Evolutionary conservation across 345 rosid genomes (phyloP).

Genomic region (Excoecaria agallocha): DNA sequence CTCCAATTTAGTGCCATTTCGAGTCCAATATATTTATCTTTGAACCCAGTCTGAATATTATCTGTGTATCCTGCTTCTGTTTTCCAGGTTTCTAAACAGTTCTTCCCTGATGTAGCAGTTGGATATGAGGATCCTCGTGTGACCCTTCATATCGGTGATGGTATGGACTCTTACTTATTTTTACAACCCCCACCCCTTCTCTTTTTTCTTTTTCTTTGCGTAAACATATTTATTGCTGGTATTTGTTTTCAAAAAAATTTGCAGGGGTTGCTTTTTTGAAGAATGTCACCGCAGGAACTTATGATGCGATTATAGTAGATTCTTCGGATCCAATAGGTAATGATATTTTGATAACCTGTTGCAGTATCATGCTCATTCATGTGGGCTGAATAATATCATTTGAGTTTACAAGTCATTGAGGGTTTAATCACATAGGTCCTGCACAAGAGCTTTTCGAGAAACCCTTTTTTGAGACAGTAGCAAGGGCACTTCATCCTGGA

Average conservation of each 20-base stretch:
- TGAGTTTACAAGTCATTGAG: background rate
- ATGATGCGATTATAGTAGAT: slow-evolving; percentile 91
- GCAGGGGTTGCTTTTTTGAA: slow-evolving; percentile 88
- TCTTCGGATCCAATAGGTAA: slow-evolving; percentile 93
- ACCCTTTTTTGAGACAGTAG: slow-evolving; percentile 79
- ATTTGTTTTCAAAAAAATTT: slow-evolving; percentile 10
- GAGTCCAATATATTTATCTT: background rate
- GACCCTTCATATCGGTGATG: slow-evolving; percentile 77
- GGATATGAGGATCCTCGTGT: slow-evolving; percentile 97
- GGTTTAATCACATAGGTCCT: slow-evolving; percentile 52
- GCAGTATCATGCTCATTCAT: background rate
- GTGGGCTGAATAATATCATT: background rate
- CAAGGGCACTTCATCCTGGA: slow-evolving; percentile 93
- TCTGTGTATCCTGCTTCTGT: background rate
- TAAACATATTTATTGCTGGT: background rate
- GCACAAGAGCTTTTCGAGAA: slow-evolving; percentile 97
- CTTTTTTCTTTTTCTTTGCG: background rate
- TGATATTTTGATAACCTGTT: background rate
- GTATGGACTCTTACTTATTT: slow-evolving; percentile 39
- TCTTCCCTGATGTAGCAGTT: slow-evolving; percentile 75
- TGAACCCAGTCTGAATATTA: background rate
- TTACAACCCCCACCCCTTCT: background rate
- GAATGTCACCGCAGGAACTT: slow-evolving; percentile 71
- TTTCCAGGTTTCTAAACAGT: slow-evolving; percentile 73
- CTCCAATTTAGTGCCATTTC: background rate